Evolutionary conservation across 768 basidiomycete species (phyloP).

Genomic region (Pleurotus tuber-regium): DNA sequence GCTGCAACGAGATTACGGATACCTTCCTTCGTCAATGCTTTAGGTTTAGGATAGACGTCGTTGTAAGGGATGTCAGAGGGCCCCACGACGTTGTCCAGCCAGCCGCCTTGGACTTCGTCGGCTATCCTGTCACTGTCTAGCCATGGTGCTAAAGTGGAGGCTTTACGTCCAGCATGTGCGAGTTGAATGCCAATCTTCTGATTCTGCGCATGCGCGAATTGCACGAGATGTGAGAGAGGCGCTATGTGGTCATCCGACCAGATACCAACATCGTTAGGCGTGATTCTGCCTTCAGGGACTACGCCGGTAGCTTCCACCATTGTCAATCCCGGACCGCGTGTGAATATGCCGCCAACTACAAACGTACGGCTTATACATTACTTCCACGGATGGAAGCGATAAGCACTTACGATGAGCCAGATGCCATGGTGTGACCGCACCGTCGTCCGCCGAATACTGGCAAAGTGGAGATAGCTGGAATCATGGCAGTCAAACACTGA

Average conservation of each 20-base stretch:
- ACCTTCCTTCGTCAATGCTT: slow-evolving; percentile 53
- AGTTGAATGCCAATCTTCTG: slow-evolving; percentile 75
- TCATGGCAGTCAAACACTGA: background rate
- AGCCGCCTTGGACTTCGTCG: slow-evolving; percentile 40
- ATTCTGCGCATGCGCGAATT: slow-evolving; percentile 70
- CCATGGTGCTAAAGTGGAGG: slow-evolving; percentile 63
- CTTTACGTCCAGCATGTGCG: slow-evolving; percentile 78
- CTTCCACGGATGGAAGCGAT: slow-evolving; percentile 16
- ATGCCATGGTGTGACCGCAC: slow-evolving; percentile 54
- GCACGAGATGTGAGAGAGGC: slow-evolving; percentile 47
- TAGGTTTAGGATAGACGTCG: slow-evolving; percentile 46
- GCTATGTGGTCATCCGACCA: slow-evolving; percentile 61
- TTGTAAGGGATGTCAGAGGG: slow-evolving; percentile 50
- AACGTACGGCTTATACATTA: slow-evolving; percentile 6
- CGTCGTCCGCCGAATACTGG: slow-evolving; percentile 59
- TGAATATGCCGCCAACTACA: slow-evolving; percentile 51
- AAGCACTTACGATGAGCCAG: slow-evolving; percentile 53
- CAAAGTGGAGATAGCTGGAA: slow-evolving; percentile 53
- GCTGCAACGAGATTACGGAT: slow-evolving; percentile 57
- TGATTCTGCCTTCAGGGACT: slow-evolving; percentile 59
- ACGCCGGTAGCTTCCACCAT: slow-evolving; percentile 69
- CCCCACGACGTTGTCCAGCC: slow-evolving; percentile 52
- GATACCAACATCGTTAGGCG: slow-evolving; percentile 61
- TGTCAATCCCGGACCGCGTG: slow-evolving; percentile 53
- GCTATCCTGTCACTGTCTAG: slow-evolving; percentile 35